Conservation (phyloP, 2,329 filamentous ascomycete genomes). For the Neofusicoccum cordaticola region DNA sequence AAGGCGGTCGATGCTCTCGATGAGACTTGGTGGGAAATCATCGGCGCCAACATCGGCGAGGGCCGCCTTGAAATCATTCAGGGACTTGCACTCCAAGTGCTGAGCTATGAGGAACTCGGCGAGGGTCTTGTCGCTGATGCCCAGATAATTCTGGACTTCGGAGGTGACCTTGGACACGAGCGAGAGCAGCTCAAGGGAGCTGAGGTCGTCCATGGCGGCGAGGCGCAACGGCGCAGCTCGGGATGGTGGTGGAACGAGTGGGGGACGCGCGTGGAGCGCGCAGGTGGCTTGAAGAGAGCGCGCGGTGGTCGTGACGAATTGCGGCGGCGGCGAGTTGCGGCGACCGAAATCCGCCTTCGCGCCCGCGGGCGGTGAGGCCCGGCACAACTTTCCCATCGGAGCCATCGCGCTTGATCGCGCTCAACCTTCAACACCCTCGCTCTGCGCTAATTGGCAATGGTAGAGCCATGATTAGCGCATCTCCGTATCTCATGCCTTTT, state of each 20-base stretch:
- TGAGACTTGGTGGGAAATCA: slow-evolving; percentile 73
- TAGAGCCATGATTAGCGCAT: no score
- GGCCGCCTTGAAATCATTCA: slow-evolving; percentile 71
- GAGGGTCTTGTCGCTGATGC: slow-evolving; percentile 88
- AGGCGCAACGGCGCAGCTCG: background rate
- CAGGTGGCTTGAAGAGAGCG: background rate
- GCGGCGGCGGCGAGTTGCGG: background rate
- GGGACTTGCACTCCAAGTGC: slow-evolving; percentile 69
- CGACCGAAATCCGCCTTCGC: background rate
- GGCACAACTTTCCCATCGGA: background rate
- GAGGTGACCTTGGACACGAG: slow-evolving; percentile 93
- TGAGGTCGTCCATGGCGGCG: slow-evolving; percentile 76
- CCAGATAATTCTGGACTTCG: slow-evolving; percentile 90
- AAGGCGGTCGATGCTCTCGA: slow-evolving; percentile 88
- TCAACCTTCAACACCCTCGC: no score
- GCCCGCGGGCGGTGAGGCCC: background rate
- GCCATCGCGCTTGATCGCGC: no score
- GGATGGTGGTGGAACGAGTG: background rate
- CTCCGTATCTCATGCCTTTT: no score
- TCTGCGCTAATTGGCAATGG: no score
- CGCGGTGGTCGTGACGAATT: slow-evolving; percentile 2
- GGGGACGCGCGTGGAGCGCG: background rate
- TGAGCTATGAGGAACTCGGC: slow-evolving; percentile 95
- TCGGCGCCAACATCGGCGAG: slow-evolving; percentile 75
- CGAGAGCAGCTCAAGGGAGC: slow-evolving; percentile 86